phyloP scores from a whole-genome alignment of 2,329 filamentous ascomycete species.

The Alternaria gaisen region DNA sequence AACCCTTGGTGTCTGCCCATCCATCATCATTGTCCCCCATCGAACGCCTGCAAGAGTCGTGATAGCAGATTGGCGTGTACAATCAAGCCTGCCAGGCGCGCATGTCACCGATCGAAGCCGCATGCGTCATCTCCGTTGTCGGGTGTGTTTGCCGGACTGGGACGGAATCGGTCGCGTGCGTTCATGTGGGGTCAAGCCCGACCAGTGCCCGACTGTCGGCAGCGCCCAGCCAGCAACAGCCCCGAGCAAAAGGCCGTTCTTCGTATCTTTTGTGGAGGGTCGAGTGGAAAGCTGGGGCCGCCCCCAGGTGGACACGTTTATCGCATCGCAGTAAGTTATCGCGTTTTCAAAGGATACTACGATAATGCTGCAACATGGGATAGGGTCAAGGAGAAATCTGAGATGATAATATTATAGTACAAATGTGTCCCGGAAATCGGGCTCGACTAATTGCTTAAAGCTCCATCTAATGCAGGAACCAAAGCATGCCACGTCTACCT shows the following conservation, averaged over 20 bases:
- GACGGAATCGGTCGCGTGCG: background rate
- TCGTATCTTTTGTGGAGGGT: slow-evolving; percentile 12
- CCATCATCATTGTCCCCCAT: background rate
- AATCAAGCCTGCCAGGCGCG: slow-evolving; percentile 1
- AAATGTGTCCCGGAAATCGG: background rate
- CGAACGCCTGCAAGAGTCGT: background rate
- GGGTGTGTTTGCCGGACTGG: slow-evolving; percentile 4
- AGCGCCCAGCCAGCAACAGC: slow-evolving; percentile 3
- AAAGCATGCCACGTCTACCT: background rate
- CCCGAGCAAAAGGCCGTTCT: slow-evolving; percentile 10
- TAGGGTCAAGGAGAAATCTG: background rate
- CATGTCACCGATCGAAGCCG: slow-evolving; percentile 6
- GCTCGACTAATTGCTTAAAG: background rate
- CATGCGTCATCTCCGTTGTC: slow-evolving; percentile 18
- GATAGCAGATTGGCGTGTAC: background rate
- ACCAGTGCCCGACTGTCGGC: background rate
- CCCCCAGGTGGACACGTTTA: background rate
- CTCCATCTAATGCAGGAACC: slow-evolving; percentile 7
- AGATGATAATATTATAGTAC: background rate
- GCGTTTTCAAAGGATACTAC: background rate
- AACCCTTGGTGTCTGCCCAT: background rate
- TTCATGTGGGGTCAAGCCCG: slow-evolving; percentile 1
- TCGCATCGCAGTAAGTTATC: background rate
- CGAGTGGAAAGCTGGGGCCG: slow-evolving; percentile 1
- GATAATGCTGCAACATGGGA: background rate